Base-by-base conservation (phyloP, 1,284 basidiomycete genomes). In the Fomitopsis pinicola region DNA sequence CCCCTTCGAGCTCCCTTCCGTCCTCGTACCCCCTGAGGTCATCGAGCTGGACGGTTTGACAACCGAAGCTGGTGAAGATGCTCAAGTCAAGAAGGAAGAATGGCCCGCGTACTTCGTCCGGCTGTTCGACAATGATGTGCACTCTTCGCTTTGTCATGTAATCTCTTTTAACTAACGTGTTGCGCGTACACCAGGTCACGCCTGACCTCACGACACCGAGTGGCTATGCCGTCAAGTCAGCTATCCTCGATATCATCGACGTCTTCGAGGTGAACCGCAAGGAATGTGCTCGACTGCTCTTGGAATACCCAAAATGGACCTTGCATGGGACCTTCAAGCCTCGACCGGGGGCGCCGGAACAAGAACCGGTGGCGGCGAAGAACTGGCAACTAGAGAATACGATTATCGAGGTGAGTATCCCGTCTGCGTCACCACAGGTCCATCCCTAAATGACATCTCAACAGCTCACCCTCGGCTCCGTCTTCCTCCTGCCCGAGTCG, bases 181-280 rank as follows among this genome's bases (percentile, higher is more conserved):
- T 38, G 17, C 45, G 1, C 38, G 58, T 65, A 35, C 67, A 50
- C 8, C 28, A 95, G 91, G 76, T 92, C 17, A 89, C 94, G 0
- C 94, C 94, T 0, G 82, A 89, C 58, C 83, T 89, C 3, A 81
- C 81, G 53, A 89, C 87, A 1, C 84, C 91, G 0, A 78, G 84
- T 8, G 94, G 94, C 1, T 96, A 96, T 72, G 82, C 90, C 33
- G 82, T 97, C 17, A 90, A 91, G 28, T 84, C 88, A 9, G 80
- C 89, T 30, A 73, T 98, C 9, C 77, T 87, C n/a, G 96, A 98
- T 72, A 85, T 92, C 53, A 78, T 98, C 59, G 88, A 95, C 67
- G 90, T 98, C 35, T 99, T 94, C 72, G 97, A 99, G 74, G 86
- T 97, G 54, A 99, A 99, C 74, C 86, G 97, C 59, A 98, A 97